Percentiles rank a stretch among this genome's conserved stretches.
phyloP scores from a whole-genome alignment of 1,284 basidiomycete genomes.

The Erythrobasidium hasegawianum region DNA sequence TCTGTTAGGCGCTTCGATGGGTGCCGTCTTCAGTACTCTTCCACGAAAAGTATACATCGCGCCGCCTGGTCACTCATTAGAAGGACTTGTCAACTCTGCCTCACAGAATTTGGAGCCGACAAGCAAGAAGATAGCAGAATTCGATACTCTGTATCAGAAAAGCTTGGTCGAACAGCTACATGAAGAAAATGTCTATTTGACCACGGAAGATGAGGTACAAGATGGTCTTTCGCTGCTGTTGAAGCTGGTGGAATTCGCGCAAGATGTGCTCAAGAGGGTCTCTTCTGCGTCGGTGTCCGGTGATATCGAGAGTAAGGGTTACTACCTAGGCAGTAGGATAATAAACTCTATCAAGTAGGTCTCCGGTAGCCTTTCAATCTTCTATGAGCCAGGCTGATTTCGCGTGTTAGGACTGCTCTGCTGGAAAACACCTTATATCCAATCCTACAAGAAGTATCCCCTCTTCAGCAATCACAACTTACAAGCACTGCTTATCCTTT shows the following conservation, averaged over 20 bases:
- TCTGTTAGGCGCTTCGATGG: conserved; percentile 86
- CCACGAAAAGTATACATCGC: conserved; percentile 69
- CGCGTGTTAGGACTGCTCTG: conserved; percentile 18
- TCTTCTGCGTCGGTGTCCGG: too few relatives aligned
- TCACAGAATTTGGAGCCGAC: neutral
- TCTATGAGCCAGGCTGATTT: too few relatives aligned
- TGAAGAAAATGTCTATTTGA: neutral
- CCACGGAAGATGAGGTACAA: conserved; percentile 64
- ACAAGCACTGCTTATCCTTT: too few relatives aligned
- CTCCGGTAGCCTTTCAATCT: too few relatives aligned
- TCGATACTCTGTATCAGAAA: conserved; percentile 56
- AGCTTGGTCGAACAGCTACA: conserved; percentile 57
- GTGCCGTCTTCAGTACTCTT: conserved; percentile 86
- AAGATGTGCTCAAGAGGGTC: conserved; percentile 61
- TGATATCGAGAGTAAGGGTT: too few relatives aligned
- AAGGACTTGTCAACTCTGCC: conserved; percentile 38
- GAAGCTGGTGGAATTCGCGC: conserved; percentile 83
- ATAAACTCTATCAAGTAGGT: too few relatives aligned
- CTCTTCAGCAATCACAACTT: neutral
- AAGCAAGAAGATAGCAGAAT: neutral
- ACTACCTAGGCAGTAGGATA: too few relatives aligned
- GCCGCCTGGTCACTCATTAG: conserved; percentile 39
- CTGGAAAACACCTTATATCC: neutral
- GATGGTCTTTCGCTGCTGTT: conserved; percentile 79
- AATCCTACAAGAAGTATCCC: conserved; percentile 1